Base-by-base conservation (phyloP, 139 green algal species). In the Closterium sp. region DNA sequence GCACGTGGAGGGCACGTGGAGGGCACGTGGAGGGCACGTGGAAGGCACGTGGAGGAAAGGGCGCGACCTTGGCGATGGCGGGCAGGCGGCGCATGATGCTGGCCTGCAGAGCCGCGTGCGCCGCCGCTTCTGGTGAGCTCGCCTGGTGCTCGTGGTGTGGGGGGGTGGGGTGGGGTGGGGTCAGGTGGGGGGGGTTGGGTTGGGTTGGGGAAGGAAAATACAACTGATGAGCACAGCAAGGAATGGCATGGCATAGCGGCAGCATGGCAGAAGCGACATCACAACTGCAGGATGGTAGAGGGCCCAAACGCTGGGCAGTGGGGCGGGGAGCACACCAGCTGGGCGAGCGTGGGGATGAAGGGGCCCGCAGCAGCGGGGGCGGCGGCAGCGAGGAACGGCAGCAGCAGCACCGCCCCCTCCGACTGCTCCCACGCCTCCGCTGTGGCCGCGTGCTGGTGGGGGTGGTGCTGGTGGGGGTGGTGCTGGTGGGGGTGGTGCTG, bases 371-470 rank as follows among this genome's bases (percentile, higher is more conserved):
- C 33, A 32, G 66, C 84, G 5, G 92, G 92, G 32, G 76, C 21
- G 12, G 95, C 90, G 2, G 81, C 88, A 28, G 96, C 91, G 66
- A 98, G 94, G 91, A 98, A 96, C 10, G 94, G 36, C 35, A 99
- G 85, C 90, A 99, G 93, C 92, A 97, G 96, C 7, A 98, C 89
- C 1, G 95, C 96, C 0, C 97, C 97, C 84, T 99, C 97, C 0
- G 95, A 96, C 1, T 96, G 96, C 94, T 99, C 97, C 97, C 97
- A 99, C 0, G 97, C 95, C 94, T 98, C 94, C 83, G 89, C 19
- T 21, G 30, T 86, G 83, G n/a, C 21, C 30, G 83, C 83, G 16
- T 86, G 64, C 19, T 12, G 12, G 64, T 83, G n/a, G n/a, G n/a
- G n/a, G n/a, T n/a, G n/a, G n/a, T n/a, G n/a, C n/a, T n/a, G n/a